Evolutionary conservation across 345 rosid genomes (phyloP).

Genomic region (Geranium brycei): DNA sequence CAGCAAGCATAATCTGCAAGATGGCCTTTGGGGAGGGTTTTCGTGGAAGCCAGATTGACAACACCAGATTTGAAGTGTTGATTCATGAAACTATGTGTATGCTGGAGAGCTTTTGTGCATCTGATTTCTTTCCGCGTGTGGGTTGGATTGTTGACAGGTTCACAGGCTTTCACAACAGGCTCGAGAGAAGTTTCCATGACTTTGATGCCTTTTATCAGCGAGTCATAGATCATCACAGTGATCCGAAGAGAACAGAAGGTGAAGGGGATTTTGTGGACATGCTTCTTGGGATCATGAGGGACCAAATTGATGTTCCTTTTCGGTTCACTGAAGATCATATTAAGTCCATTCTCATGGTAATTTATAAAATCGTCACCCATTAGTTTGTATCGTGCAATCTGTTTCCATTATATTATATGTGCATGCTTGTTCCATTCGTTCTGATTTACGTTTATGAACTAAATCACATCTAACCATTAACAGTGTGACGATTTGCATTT

Average conservation of each 20-base stretch:
- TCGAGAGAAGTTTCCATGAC: conserved; percentile 21
- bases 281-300: conserved; percentile 21
- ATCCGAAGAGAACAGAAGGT: conserved; percentile 10
- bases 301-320: conserved; percentile 12
- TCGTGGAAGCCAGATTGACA: conserved; percentile 12
- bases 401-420: too few relatives aligned
- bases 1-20: conserved; percentile 8
- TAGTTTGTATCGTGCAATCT: too few relatives aligned
- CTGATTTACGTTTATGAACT: too few relatives aligned
- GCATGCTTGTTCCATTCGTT: too few relatives aligned
- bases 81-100: conserved; percentile 15
- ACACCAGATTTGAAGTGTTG: conserved; percentile 14
- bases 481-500: neutral
- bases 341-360: conserved; percentile 40
- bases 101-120: conserved; percentile 17
- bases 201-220: conserved; percentile 27
- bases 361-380: neutral
- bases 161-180: conserved; percentile 17
- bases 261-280: conserved; percentile 37
- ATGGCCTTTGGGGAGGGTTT: conserved; percentile 11
- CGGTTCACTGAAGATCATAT: conserved; percentile 27
- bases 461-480: too few relatives aligned
- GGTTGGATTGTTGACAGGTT: conserved; percentile 29
- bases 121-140: conserved; percentile 21
- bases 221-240: conserved; percentile 26